phyloP scores from a whole-genome alignment of 129 eudicot species.

The Pulicaria dysenterica region DNA sequence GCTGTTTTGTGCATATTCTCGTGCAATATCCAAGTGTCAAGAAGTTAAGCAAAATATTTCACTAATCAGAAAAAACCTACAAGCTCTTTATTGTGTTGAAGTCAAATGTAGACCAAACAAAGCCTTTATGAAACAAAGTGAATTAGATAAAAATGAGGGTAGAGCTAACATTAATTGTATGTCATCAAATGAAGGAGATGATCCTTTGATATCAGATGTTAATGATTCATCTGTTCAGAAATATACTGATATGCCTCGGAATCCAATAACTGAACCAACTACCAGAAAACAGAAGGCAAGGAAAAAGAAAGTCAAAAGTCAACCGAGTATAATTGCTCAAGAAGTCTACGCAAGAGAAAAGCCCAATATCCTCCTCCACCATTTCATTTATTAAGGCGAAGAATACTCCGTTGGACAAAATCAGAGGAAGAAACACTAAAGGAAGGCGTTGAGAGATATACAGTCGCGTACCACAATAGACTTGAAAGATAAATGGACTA shows the following conservation, averaged over 20 bases:
- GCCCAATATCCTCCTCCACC: no score
- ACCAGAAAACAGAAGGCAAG: constrained; percentile 35
- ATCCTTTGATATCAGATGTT: constrained; percentile 27
- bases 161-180: constrained; percentile 11
- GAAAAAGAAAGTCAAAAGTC: constrained; percentile 45
- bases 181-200: constrained; percentile 30
- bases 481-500: constrained; percentile 89
- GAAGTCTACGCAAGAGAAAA: constrained; percentile 43
- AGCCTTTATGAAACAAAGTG: constrained; percentile 15
- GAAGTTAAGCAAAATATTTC: constrained; percentile 50
- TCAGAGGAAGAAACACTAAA: constrained; percentile 68
- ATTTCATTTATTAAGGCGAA: constrained; percentile 64
- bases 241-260: constrained; percentile 27
- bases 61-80: constrained; percentile 57
- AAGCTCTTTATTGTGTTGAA: constrained; percentile 41
- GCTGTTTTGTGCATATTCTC: constrained; percentile 81
- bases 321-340: constrained; percentile 30
- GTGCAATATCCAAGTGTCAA: constrained; percentile 60
- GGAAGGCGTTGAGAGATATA: constrained; percentile 61
- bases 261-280: constrained; percentile 26
- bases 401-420: constrained; percentile 59
- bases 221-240: constrained; percentile 8
- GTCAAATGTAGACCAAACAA: constrained; percentile 16
- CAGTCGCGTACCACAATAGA: constrained; percentile 49
- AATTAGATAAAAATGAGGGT: constrained; percentile 25